A percentile compares a stretch with the other conserved stretches of the same genome.
These are phyloP conservation scores for Neurospora tetraspora DNA, from an alignment of 495 filamentous ascomycete species.

Conservation along the genomic window DNA sequence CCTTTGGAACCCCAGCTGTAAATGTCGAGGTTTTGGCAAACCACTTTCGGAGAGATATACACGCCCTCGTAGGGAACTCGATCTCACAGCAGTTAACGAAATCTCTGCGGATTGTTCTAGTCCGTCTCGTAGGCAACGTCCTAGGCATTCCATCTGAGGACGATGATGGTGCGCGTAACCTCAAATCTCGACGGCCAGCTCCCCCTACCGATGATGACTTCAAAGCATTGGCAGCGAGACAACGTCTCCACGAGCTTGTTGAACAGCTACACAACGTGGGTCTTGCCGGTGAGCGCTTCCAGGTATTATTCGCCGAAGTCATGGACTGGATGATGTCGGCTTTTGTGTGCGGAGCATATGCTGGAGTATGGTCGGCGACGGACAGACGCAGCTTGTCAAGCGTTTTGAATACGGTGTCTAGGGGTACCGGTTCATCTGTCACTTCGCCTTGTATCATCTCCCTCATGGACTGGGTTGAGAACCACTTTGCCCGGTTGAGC, in stretches of 20 bases:
- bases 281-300: constrained; percentile 61
- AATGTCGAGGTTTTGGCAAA: constrained; percentile 28
- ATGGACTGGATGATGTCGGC: constrained; percentile 61
- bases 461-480: constrained; percentile 61
- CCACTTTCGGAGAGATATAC: constrained; percentile 49
- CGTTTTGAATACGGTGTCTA: constrained; percentile 13
- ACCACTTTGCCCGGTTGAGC: constrained; percentile 55
- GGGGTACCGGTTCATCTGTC: constrained; percentile 24
- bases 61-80: constrained; percentile 57
- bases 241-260: constrained; percentile 46
- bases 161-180: constrained; percentile 4
- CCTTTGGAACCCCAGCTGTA: constrained; percentile 6
- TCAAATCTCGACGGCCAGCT: constrained; percentile 9
- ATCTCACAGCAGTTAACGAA: constrained; percentile 43
- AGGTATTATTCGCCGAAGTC: constrained; percentile 64
- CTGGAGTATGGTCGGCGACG: constrained; percentile 40
- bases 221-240: constrained; percentile 32
- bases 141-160: constrained; percentile 39
- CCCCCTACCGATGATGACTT: constrained; percentile 14
- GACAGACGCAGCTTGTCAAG: constrained; percentile 6
- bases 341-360: constrained; percentile 52
- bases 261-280: constrained; percentile 60
- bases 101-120: constrained; percentile 44
- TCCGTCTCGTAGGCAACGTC: constrained; percentile 41
- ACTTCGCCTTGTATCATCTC: constrained; percentile 46